phyloP scores from a whole-genome alignment of 305 asterid species.

The Fraxinus dipetala region DNA sequence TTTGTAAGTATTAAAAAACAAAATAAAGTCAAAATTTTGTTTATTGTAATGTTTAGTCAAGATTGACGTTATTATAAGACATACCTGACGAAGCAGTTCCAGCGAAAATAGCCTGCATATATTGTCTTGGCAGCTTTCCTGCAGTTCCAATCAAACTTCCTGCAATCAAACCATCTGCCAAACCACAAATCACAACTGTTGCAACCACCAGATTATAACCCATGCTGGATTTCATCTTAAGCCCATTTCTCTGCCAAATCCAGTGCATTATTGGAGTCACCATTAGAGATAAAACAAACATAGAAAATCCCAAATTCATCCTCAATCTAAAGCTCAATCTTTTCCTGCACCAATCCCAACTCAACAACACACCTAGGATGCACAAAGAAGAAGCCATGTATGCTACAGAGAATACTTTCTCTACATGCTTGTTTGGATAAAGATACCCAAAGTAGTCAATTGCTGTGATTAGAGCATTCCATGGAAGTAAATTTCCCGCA shows the following conservation, averaged over 20 bases:
- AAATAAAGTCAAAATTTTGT: background rate
- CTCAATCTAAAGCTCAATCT: conserved; percentile 46
- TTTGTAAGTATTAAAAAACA: background rate
- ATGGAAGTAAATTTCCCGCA: conserved; percentile 81
- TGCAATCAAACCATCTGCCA: conserved; percentile 66
- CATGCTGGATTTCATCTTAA: conserved; percentile 24
- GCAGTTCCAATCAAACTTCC: conserved; percentile 70
- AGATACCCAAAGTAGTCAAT: conserved; percentile 62
- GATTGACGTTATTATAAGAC: background rate
- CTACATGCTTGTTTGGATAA: conserved; percentile 58
- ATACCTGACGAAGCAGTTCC: conserved; percentile 88
- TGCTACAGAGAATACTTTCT: conserved; percentile 62
- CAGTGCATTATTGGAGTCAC: conserved; percentile 54
- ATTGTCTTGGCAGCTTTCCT: conserved; percentile 65
- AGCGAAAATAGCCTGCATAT: conserved; percentile 84
- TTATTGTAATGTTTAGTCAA: background rate
- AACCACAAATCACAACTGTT: conserved; percentile 62
- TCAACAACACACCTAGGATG: conserved; percentile 43
- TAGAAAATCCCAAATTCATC: conserved; percentile 58
- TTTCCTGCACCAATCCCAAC: conserved; percentile 26
- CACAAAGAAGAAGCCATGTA: conserved; percentile 63
- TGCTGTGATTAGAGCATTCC: conserved; percentile 77
- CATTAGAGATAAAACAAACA: conserved; percentile 54
- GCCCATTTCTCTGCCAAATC: conserved; percentile 27
- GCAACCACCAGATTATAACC: conserved; percentile 40